Evolutionary conservation across 2,329 filamentous ascomycete species (phyloP).

Genomic region (Didymella sp.): DNA sequence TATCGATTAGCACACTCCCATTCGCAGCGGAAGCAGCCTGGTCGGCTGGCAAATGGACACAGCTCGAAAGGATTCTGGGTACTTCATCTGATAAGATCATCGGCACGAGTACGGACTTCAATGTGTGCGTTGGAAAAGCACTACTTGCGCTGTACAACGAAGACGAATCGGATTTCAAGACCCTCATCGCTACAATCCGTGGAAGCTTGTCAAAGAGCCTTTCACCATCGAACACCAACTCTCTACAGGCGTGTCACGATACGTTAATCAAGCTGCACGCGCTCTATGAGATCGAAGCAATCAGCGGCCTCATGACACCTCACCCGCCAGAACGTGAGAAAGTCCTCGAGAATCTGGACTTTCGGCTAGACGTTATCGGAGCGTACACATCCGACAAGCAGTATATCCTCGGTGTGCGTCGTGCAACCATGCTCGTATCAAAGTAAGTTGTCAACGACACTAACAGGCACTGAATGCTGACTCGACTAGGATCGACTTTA

Average conservation of each 20-base stretch:
- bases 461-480: constrained; percentile 19
- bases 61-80: constrained; percentile 68
- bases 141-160: constrained; percentile 66
- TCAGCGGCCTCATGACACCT: constrained; percentile 59
- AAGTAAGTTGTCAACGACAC: constrained; percentile 57
- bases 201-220: constrained; percentile 75
- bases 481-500: constrained; percentile 61
- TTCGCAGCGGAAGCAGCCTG: constrained; percentile 92
- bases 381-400: constrained; percentile 93
- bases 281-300: constrained; percentile 83
- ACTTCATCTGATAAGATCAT: constrained; percentile 53
- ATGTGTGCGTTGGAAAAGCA: constrained; percentile 76
- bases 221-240: constrained; percentile 77
- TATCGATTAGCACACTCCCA: constrained; percentile 66
- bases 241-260: constrained; percentile 83
- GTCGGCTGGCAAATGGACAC: constrained; percentile 83
- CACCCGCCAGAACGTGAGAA: constrained; percentile 43
- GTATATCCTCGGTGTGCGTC: constrained; percentile 83
- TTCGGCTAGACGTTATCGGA: constrained; percentile 86
- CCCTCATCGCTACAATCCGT: constrained; percentile 69
- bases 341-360: constrained; percentile 65
- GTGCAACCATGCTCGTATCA: constrained; percentile 84
- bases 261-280: constrained; percentile 86
- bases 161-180: constrained; percentile 60
- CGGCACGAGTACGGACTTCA: constrained; percentile 70